phyloP scores from a whole-genome alignment of 768 basidiomycete species.

The Grammothele lineata region DNA sequence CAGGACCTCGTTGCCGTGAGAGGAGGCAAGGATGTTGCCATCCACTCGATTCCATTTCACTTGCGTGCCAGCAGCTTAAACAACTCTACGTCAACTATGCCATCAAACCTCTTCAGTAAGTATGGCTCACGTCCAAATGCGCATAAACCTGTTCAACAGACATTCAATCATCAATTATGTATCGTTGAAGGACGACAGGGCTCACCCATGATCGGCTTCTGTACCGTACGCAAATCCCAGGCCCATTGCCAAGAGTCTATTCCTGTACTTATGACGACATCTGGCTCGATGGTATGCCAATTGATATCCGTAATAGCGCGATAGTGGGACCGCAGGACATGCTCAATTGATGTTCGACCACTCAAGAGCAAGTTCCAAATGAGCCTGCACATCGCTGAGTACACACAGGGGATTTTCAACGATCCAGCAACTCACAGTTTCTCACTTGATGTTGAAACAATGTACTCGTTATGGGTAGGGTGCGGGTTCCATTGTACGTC shows the following conservation, averaged over 20 bases:
- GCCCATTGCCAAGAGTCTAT: slow-evolving; percentile 94
- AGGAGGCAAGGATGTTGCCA: slow-evolving; percentile 81
- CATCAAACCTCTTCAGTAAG: no score
- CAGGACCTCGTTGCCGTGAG: slow-evolving; percentile 80
- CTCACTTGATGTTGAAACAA: slow-evolving; percentile 85
- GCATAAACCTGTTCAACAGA: slow-evolving; percentile 40
- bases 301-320: slow-evolving; percentile 98
- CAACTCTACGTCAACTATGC: no score
- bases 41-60: slow-evolving; percentile 96
- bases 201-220: slow-evolving; percentile 65
- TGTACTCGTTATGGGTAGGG: slow-evolving; percentile 66
- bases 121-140: slow-evolving; percentile 48
- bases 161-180: neutral
- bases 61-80: slow-evolving; percentile 87
- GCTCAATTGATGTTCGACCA: slow-evolving; percentile 77
- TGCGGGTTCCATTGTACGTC: slow-evolving; percentile 95
- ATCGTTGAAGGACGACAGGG: neutral
- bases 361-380: slow-evolving; percentile 89
- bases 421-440: slow-evolving; percentile 57
- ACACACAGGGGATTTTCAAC: neutral
- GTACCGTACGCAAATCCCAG: slow-evolving; percentile 71
- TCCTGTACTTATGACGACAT: slow-evolving; percentile 83
- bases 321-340: slow-evolving; percentile 84
- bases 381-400: slow-evolving; percentile 39
- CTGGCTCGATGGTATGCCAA: slow-evolving; percentile 86